Evolutionary conservation across 2,329 filamentous ascomycete genomes (phyloP).

Genomic region (Harringtonia aguacate): DNA sequence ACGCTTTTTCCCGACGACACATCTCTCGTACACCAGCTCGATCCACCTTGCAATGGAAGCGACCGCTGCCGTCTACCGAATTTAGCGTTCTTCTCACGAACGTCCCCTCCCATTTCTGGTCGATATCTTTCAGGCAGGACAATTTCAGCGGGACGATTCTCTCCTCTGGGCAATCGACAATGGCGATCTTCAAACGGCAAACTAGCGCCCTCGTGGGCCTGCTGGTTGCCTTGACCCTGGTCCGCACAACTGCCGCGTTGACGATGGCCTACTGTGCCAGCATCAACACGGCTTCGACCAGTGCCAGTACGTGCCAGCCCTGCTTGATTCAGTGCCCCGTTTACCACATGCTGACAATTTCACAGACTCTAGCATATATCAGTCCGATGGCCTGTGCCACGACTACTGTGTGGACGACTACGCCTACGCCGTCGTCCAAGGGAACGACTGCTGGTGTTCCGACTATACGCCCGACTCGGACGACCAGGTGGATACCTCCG

Average conservation of each 20-base stretch:
- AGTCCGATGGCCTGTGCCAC: conserved; percentile 61
- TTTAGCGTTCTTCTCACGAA: not conserved
- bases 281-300: conserved; percentile 31
- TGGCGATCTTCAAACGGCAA: conserved; percentile 1
- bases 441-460: conserved; percentile 62
- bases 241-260: conserved; percentile 15
- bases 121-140: no score
- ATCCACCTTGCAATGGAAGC: not conserved
- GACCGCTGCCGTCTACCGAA: not conserved
- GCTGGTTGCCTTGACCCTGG: conserved; percentile 13
- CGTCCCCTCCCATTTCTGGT: no score
- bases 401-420: conserved; percentile 44
- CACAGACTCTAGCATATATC: conserved; percentile 45
- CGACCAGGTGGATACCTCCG: conserved; percentile 24
- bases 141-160: no score
- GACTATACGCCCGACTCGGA: conserved; percentile 48
- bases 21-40: no score
- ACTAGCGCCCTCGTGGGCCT: conserved; percentile 4
- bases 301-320: conserved; percentile 26
- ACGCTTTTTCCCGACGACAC: no score
- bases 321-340: not conserved
- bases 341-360: conserved; percentile 3
- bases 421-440: conserved; percentile 60
- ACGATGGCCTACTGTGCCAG: conserved; percentile 32
- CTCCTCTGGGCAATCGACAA: not conserved